Evolutionary conservation across 2,329 filamentous ascomycete genomes (phyloP).

Genomic region (Botryosphaeria dothidea): DNA sequence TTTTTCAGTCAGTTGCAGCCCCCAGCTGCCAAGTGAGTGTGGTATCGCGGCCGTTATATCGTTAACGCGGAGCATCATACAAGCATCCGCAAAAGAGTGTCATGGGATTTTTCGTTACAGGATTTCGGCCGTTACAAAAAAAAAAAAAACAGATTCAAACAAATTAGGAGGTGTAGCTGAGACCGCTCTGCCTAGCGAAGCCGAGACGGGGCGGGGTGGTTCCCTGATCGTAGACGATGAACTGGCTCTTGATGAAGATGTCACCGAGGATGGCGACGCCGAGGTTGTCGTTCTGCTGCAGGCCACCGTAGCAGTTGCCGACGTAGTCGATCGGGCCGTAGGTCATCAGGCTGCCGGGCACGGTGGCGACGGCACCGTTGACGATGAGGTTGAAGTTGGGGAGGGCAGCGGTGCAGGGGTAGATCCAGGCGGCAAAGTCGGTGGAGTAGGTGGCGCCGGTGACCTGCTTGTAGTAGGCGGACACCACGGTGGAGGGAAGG

Average conservation of each 20-base stretch:
- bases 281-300: conserved; percentile 63
- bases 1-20: too few species aligned
- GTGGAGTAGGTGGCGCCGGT: conserved; percentile 50
- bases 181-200: conserved; percentile 10
- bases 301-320: conserved; percentile 68
- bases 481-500: conserved; percentile 54
- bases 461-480: conserved; percentile 62
- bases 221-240: conserved; percentile 44
- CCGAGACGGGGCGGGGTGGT: conserved; percentile 1
- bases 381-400: conserved; percentile 57
- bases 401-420: conserved; percentile 52
- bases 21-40: too few species aligned
- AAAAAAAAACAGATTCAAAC: too few species aligned
- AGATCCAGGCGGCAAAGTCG: conserved; percentile 56
- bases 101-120: neutral
- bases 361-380: conserved; percentile 48
- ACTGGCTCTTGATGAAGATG: conserved; percentile 76
- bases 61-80: neutral
- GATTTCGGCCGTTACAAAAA: neutral
- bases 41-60: neutral
- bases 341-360: conserved; percentile 60
- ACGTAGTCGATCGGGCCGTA: conserved; percentile 46
- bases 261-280: conserved; percentile 73
- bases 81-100: neutral
- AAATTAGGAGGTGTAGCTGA: conserved; percentile 1